phyloP scores from a whole-genome alignment of 208 protist species.

The Wallacemonas sp. region DNA sequence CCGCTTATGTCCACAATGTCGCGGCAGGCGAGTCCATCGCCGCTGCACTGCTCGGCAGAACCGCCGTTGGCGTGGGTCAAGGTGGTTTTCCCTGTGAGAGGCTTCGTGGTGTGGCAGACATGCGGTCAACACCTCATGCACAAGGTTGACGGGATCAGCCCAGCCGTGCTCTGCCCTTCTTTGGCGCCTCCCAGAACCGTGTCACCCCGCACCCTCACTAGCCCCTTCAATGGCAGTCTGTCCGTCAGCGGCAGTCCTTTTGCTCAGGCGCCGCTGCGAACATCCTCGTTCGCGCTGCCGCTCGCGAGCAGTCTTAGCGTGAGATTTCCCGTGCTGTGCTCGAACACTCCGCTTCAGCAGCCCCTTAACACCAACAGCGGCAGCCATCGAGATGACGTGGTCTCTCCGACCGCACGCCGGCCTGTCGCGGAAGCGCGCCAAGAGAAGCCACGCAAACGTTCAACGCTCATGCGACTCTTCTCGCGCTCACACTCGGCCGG shows the following conservation, averaged over 20 bases:
- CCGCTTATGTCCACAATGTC: not conserved
- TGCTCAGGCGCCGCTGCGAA: no score
- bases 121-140: conserved; percentile 9
- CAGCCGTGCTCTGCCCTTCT: not conserved
- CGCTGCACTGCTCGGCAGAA: not conserved
- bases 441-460: no score
- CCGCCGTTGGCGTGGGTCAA: conserved; percentile 10
- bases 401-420: no score
- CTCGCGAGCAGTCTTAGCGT: no score
- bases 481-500: not conserved
- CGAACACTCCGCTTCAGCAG: not conserved
- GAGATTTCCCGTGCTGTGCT: no score
- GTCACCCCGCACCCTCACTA: not conserved
- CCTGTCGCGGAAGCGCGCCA: no score
- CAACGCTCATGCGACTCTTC: conserved; percentile 4
- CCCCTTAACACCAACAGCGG: not conserved
- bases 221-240: no score
- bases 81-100: conserved; percentile 8
- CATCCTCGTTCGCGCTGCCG: no score
- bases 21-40: conserved; percentile 2
- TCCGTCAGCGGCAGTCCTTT: no score
- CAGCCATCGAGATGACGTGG: no score
- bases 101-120: not conserved
- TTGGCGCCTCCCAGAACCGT: not conserved
- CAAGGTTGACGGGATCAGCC: conserved; percentile 3